Evolutionary conservation across 495 filamentous ascomycete genomes (phyloP), one percentile per base, ranked within the genome.

Genomic region (Hypoxylon crocopeplum): DNA sequence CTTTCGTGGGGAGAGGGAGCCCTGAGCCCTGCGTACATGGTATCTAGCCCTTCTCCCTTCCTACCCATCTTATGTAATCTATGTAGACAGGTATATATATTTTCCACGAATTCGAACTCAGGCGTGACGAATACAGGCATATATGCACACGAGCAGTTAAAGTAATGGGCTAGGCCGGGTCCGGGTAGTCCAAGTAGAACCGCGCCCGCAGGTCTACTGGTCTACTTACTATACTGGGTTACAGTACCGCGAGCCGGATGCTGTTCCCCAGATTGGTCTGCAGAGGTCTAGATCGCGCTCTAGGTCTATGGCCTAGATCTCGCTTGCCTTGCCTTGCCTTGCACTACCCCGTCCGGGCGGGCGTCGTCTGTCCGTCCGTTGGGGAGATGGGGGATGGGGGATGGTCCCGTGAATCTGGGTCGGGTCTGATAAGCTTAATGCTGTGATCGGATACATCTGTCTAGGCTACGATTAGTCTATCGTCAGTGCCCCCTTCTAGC

Each of bases 371-470:
- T 3, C 34, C 27, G 37, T 49, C 55, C 44, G 53, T n/a, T n/a
- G n/a, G n/a, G n/a, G n/a, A n/a, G n/a, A n/a, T n/a, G n/a, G n/a
- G n/a, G n/a, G n/a, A 16, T 29, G 19, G 29, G n/a, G 34, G 13
- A 40, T 32, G 53, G 60, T 64, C 54, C 60, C 61, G 38, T 32
- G 55, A 64, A 56, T 47, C 61, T 64, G 61, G 61, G 38, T 64
- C 61, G 48, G 55, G 24, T 57, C 45, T 30, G 61, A 56, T 64
- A 64, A 64, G 55, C 61, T 64, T 64, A 64, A 54, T 58, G 44
- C 7, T 27, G 7, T 47, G 44, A 53, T 58, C 53, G 41, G 46
- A 51, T 60, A n/a, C n/a, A n/a, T n/a, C n/a, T 48, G 21, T 42
- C 25, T 62, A 16, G 17, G 15, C 30, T 21, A 24, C 12, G 5